phyloP scores from a whole-genome alignment of 129 eudicot genomes.

The Pseudognaphalium luteoalbum region DNA sequence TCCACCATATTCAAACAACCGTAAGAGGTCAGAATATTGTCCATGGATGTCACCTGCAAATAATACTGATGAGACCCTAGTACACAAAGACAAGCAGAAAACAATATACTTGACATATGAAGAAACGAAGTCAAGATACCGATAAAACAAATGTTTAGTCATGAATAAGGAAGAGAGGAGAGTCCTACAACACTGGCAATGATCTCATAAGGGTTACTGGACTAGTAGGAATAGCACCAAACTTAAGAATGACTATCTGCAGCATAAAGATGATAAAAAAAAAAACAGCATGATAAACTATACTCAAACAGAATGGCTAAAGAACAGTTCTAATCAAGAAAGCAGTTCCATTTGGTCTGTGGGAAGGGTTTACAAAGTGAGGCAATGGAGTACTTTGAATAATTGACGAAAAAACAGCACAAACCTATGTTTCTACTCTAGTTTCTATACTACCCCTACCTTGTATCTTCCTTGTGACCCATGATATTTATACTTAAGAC shows the following conservation, averaged over 20 bases:
- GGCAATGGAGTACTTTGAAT: neutral
- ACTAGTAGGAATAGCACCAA: neutral
- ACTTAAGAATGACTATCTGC: neutral
- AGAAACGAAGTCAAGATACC: neutral
- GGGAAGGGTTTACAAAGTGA: neutral
- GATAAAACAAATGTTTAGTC: neutral
- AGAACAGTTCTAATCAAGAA: neutral
- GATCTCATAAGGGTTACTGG: neutral
- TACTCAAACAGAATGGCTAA: neutral
- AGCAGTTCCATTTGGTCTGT: neutral
- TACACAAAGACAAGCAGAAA: neutral
- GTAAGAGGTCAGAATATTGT: conserved; percentile 57
- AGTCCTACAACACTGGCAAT: neutral
- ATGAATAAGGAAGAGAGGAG: neutral
- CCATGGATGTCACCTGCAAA: conserved; percentile 64
- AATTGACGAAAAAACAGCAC: neutral
- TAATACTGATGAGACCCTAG: neutral
- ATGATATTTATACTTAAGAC: conserved; percentile 1
- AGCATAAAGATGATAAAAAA: conserved; percentile 18
- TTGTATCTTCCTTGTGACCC: neutral
- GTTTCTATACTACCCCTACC: neutral
- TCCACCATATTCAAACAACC: conserved; percentile 66
- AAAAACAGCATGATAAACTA: conserved; percentile 4
- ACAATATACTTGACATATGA: neutral
- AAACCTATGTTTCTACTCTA: neutral